Evolutionary conservation across 2,329 filamentous ascomycete species (phyloP), one percentile per base, ranked within the genome.

Genomic region (Lachnellula subtilissima): DNA sequence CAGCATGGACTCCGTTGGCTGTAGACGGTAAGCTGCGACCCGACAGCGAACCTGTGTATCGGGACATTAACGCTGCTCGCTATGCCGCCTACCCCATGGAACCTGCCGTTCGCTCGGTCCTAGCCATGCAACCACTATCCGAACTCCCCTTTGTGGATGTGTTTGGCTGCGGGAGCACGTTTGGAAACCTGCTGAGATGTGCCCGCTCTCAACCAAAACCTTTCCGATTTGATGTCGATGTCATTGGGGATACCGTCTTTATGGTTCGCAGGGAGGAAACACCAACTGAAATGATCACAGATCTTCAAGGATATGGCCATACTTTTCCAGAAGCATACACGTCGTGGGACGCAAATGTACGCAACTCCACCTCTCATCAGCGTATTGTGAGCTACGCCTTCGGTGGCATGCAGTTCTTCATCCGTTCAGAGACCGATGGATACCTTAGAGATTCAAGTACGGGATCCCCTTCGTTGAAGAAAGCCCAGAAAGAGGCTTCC

Each of bases 301-400:
- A 74, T n/a, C 71, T 89, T 0, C 62, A 63, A 15, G 87, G 86
- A 0, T 88, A 76, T 61, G 85, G 86, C 0, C 85, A 89, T 61
- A 77, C 81, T 0, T 89, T 90, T 60, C 83, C 83, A 0, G 83
- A 88, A 48, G 75, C 75, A 1, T 85, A 88, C 64, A 89, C 87
- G 0, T 81, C 75, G 0, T 89, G 85, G 85, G 78, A 80, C 9
- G 11, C 62, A 0, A 75, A 75, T 0, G 78, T 83, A 0, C 75
- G 74, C 47, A 74, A 75, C 0, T 88, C 85, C 0, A 71, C 70
- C 1, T 83, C 82, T 0, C 83, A 89, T 58, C 85, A 89, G 64
- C 75, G 85, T 1, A 64, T 89, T 7, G 63, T 89, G 1, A 69
- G 71, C 3, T 89, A 88, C 58, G 57, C 71, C 0, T 82, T 89